These are phyloP conservation scores for Eucalyptus pauciflora DNA, from an alignment of 345 rosid genomes.

Conservation along the genomic window DNA sequence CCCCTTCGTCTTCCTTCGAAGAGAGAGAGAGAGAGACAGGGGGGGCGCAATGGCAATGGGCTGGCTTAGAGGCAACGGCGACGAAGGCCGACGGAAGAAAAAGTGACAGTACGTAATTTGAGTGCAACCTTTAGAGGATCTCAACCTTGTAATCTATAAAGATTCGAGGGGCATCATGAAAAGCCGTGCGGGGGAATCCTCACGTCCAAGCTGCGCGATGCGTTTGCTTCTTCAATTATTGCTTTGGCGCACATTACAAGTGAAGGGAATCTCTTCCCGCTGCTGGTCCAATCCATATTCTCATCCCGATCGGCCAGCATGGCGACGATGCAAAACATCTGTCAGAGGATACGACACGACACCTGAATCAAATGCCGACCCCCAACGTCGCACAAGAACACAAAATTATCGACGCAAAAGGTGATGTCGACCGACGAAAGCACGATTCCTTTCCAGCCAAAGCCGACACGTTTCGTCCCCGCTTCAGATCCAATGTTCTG, in stretches of 20 bases:
- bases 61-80: not conserved
- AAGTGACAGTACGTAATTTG: accelerated
- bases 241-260: not conserved
- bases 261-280: not conserved
- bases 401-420: not conserved
- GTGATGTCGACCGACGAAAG: not conserved
- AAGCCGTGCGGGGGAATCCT: not conserved
- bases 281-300: not conserved
- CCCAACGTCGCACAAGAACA: not conserved
- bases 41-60: not conserved
- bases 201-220: not conserved
- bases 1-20: not conserved
- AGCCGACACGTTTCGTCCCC: not conserved
- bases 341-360: not conserved
- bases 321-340: not conserved
- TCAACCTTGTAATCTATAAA: not conserved
- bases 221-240: not conserved
- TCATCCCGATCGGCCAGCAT: not conserved
- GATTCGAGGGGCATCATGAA: not conserved
- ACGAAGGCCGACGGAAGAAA: not conserved
- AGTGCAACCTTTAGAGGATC: not conserved
- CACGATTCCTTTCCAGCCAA: not conserved
- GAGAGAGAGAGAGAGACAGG: no score
- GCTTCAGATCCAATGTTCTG: not conserved
- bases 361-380: not conserved